A percentile compares a stretch with the other conserved stretches of the same genome.
Conservation (phyloP, 257 asterid genomes). For the Solanum arcanum region DNA sequence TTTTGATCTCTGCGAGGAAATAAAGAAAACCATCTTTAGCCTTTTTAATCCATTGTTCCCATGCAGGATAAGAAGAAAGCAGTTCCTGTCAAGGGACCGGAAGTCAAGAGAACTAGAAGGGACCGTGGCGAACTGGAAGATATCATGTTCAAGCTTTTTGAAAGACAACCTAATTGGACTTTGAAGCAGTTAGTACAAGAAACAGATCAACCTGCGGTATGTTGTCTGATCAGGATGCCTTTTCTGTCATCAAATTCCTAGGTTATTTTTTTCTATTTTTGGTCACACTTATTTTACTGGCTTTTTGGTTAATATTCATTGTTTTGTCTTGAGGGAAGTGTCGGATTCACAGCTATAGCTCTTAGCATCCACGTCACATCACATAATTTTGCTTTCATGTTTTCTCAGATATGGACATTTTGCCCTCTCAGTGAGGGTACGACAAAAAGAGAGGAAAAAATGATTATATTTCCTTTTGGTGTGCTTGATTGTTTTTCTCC, state of each 20-base stretch:
- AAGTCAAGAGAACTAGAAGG: constrained; percentile 91
- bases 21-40: not conserved
- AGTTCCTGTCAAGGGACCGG: constrained; percentile 73
- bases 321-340: not conserved
- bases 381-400: not conserved
- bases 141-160: constrained; percentile 95
- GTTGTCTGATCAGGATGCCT: constrained; percentile 7
- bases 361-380: not conserved
- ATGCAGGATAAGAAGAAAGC: constrained; percentile 84
- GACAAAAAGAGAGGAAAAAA: not conserved
- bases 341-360: not conserved
- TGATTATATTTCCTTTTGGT: not conserved
- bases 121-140: constrained; percentile 95
- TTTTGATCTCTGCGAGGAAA: not conserved
- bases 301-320: not conserved
- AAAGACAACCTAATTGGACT: constrained; percentile 93
- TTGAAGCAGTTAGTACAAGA: constrained; percentile 91
- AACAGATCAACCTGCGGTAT: constrained; percentile 97
- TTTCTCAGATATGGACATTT: not conserved
- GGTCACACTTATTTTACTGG: not conserved
- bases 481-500: not conserved
- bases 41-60: not conserved
- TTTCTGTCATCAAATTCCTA: not conserved
- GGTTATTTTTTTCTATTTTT: not conserved
- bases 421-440: not conserved